Conservation (phyloP, 495 filamentous ascomycete species). For the Penicillium cosmopolitanum region DNA sequence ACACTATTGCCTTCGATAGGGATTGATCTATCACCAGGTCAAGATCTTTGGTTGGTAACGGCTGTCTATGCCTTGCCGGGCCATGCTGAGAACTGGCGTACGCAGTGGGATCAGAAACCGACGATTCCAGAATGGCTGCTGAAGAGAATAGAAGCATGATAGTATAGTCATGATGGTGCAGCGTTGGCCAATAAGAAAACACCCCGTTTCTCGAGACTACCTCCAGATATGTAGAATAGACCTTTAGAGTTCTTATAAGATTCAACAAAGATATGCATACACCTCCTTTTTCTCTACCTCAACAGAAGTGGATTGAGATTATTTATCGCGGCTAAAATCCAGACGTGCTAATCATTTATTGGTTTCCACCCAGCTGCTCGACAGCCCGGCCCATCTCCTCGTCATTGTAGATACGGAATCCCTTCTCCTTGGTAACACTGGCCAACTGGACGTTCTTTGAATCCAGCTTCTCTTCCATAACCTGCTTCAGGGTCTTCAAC, state of each 20-base stretch:
- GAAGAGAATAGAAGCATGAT: slow-evolving; percentile 1
- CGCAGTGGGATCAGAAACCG: slow-evolving; percentile 14
- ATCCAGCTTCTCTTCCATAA: slow-evolving; percentile 99
- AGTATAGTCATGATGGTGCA: not conserved
- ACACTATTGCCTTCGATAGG: slow-evolving; percentile 69
- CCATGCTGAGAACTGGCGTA: slow-evolving; percentile 3
- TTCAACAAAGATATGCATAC: not conserved
- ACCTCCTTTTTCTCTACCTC: not conserved
- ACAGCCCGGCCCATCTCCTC: slow-evolving; percentile 95
- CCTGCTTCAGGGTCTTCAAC: slow-evolving; percentile 97
- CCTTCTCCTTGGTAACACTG: slow-evolving; percentile 95
- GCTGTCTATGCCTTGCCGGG: slow-evolving; percentile 54
- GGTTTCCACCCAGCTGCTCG: slow-evolving; percentile 61
- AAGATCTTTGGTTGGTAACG: slow-evolving; percentile 50
- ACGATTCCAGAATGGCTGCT: slow-evolving; percentile 15
- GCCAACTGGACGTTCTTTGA: slow-evolving; percentile 97
- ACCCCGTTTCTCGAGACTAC: too few relatives aligned
- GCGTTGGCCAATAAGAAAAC: too few relatives aligned
- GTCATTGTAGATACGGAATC: slow-evolving; percentile 96
- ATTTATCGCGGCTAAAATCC: slow-evolving; percentile 3
- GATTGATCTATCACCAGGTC: slow-evolving; percentile 36
- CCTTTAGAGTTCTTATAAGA: not conserved
- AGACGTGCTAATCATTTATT: slow-evolving; percentile 35
- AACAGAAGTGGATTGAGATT: slow-evolving; percentile 2
- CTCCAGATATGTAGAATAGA: too few relatives aligned